These are phyloP conservation scores for Pogostemon cablin DNA, from an alignment of 257 asterid genomes.

Conservation along the genomic window DNA sequence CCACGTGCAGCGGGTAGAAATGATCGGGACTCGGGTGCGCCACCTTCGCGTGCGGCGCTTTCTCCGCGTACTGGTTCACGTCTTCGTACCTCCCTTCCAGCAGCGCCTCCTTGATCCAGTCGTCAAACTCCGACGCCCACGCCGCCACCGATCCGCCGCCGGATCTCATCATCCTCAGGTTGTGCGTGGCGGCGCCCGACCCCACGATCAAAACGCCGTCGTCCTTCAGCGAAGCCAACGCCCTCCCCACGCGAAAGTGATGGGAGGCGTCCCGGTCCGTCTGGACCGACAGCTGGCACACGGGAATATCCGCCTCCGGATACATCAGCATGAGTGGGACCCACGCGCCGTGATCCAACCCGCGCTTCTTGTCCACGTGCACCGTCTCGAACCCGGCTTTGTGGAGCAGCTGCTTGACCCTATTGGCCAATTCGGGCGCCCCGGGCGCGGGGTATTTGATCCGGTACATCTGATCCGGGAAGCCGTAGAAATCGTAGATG, in stretches of 20 bases:
- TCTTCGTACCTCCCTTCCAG: slow-evolving; percentile 51
- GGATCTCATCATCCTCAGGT: slow-evolving; percentile 36
- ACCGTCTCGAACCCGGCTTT: slow-evolving; percentile 48
- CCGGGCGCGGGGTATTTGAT: slow-evolving; percentile 57
- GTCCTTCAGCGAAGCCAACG: slow-evolving; percentile 47
- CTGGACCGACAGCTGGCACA: slow-evolving; percentile 63
- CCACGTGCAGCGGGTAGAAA: slow-evolving; percentile 66
- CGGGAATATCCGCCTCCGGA: slow-evolving; percentile 65
- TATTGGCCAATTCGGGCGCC: slow-evolving; percentile 41
- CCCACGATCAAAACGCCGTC: slow-evolving; percentile 53
- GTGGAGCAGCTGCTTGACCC: slow-evolving; percentile 40
- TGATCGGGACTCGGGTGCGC: slow-evolving; percentile 65
- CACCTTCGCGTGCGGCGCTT: slow-evolving; percentile 53
- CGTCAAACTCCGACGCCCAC: slow-evolving; percentile 57
- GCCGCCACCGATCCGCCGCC: slow-evolving; percentile 35
- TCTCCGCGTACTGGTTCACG: slow-evolving; percentile 47
- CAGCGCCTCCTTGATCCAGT: slow-evolving; percentile 51
- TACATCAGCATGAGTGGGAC: slow-evolving; percentile 71
- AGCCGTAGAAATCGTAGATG: slow-evolving; percentile 61
- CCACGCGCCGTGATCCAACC: slow-evolving; percentile 72
- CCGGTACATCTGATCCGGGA: slow-evolving; percentile 56
- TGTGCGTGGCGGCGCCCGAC: slow-evolving; percentile 59
- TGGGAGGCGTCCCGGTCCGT: slow-evolving; percentile 50
- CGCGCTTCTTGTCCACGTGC: slow-evolving; percentile 50
- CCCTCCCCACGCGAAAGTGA: slow-evolving; percentile 52